Evolutionary conservation across 495 filamentous ascomycete species (phyloP).

Genomic region (Tetracladium marchalianum): DNA sequence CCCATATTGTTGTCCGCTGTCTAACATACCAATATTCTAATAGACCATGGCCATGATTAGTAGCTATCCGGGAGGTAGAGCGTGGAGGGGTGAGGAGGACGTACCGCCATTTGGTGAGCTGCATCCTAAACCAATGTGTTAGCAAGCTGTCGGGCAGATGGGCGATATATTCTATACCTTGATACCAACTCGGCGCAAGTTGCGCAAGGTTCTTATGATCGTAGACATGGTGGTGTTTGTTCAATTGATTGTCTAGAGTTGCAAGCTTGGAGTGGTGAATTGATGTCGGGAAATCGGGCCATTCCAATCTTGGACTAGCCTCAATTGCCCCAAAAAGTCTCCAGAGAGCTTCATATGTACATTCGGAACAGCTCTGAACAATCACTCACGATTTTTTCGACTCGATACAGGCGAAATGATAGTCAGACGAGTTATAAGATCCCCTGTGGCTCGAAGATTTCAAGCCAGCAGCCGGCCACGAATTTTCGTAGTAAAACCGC

Average conservation of each 20-base stretch:
- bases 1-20: background rate
- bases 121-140: constrained; percentile 50
- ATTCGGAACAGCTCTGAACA: constrained; percentile 1
- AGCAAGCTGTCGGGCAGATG: constrained; percentile 4
- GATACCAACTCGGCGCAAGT: constrained; percentile 76
- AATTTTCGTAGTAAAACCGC: constrained; percentile 6
- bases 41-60: constrained; percentile 8
- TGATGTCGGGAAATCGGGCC: constrained; percentile 5
- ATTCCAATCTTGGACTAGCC: constrained; percentile 11
- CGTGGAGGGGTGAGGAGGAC: constrained; percentile 20
- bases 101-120: constrained; percentile 87
- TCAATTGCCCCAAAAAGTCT: background rate
- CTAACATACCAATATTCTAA: constrained; percentile 16
- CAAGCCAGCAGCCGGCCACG: constrained; percentile 10
- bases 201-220: constrained; percentile 72
- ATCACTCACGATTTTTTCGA: background rate
- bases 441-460: constrained; percentile 13
- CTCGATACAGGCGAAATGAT: constrained; percentile 6
- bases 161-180: constrained; percentile 47
- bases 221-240: constrained; percentile 67
- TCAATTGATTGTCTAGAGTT: constrained; percentile 18
- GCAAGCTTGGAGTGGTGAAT: constrained; percentile 5
- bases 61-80: background rate
- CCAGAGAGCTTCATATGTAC: background rate
- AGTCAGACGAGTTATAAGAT: constrained; percentile 16